Evolutionary conservation across 352 stramenopile species (phyloP), one percentile per base, ranked within the genome.

Genomic region (Blastocystis sp.): DNA sequence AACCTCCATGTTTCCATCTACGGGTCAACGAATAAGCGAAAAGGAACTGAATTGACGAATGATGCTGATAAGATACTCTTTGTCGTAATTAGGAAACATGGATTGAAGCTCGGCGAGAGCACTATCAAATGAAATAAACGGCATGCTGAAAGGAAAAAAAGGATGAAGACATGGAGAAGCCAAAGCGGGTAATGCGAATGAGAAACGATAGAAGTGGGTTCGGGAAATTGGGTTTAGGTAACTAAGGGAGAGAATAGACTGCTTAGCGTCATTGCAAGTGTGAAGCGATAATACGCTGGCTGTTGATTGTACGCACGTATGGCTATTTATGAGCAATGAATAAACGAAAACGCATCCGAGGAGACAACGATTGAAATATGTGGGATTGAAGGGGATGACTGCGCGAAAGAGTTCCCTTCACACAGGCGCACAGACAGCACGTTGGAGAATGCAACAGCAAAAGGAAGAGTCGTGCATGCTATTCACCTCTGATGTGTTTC

Each of bases 391-490:
- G 28, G 28, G 28, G 28, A 34, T 34, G 0, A 34, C 28, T 34
- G 28, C 28, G 28, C 0, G 28, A 34, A 34, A 34, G 28, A 34
- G 28, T 34, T 34, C 28, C 28, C 28, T 34, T 34, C 28, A 34
- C 28, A 34, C 28, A 34, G 0, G 28, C 28, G 28, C 28, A 34
- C 28, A 34, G 28, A 34, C 28, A 34, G 28, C 28, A 34, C 28
- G 28, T 34, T 34, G 28, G 28, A 34, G 5, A 17, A 56, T 56
- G 48, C 48, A 56, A 14, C 48, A 56, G 48, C 71, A 52, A 28
- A 81, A 81, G 71, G 71, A 81, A 65, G 71, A 81, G 4, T 84
- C 74, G 2, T 84, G 74, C 52, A 34, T 84, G 14, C 21, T 67
- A 19, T 84, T 67, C 48, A 69, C 74, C 2, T 84, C 74, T 34